Percentiles rank a stretch among this genome's conserved stretches.
Evolutionary conservation across 805 yeast species (phyloP).

Genomic region (Yarrowia porcina): DNA sequence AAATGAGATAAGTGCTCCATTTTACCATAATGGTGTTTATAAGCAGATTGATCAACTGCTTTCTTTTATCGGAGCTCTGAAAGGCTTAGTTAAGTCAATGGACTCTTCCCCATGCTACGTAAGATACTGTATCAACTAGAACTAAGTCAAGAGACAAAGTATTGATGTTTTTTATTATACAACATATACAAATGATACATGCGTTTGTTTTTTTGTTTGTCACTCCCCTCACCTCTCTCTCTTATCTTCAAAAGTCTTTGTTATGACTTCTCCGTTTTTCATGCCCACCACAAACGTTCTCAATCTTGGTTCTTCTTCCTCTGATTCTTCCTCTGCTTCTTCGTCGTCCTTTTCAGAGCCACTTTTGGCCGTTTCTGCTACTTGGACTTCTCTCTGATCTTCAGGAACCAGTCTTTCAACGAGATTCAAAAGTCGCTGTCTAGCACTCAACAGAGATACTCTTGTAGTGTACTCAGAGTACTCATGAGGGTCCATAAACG

Average conservation of each 20-base stretch:
- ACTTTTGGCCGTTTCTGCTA: not conserved
- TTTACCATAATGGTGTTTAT: too few species aligned
- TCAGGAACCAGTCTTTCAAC: not conserved
- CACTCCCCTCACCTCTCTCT: too few species aligned
- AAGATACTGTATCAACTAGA: too few species aligned
- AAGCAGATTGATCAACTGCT: too few species aligned
- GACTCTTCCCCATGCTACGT: too few species aligned
- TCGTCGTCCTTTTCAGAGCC: not conserved
- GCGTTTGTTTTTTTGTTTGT: too few species aligned
- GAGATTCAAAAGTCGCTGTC: not conserved
- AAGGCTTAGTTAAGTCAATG: too few species aligned
- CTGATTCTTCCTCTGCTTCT: not conserved
- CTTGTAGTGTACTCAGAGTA: not conserved
- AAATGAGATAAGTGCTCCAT: too few species aligned
- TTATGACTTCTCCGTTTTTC: not conserved
- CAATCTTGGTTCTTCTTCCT: not conserved
- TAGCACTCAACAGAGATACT: not conserved
- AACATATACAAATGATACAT: too few species aligned
- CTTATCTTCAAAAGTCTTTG: not conserved
- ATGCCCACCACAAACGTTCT: not conserved
- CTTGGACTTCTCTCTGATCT: not conserved
- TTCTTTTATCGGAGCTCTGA: too few species aligned
- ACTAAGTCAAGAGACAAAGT: too few species aligned
- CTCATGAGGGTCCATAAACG: not conserved
- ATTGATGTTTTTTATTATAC: too few species aligned